Percentiles rank a stretch among this genome's conserved stretches.
phyloP scores from a whole-genome alignment of 306 rosid genomes.

The Castanea mollissima region DNA sequence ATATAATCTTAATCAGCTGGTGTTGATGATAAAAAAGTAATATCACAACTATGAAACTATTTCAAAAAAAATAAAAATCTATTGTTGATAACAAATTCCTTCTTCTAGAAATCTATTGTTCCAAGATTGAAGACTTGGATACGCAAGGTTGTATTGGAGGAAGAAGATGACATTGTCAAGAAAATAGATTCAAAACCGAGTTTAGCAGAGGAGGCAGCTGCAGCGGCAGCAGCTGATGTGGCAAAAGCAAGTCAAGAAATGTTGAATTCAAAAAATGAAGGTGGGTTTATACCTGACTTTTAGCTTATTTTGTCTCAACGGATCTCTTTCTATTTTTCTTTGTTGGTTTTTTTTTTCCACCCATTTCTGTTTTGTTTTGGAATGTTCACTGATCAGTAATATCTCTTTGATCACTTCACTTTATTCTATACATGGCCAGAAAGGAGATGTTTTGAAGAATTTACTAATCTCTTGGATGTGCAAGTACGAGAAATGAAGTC shows the following conservation, averaged over 20 bases:
- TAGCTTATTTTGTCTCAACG: background rate
- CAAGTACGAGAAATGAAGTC: slow-evolving; percentile 92
- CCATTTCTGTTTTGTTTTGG: slow-evolving; percentile 4
- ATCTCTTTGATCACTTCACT: slow-evolving; percentile 14
- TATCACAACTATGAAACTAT: no score
- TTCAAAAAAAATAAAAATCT: no score
- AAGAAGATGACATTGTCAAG: slow-evolving; percentile 43
- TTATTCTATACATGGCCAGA: slow-evolving; percentile 56
- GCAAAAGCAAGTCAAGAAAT: slow-evolving; percentile 83
- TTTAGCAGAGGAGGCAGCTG: slow-evolving; percentile 77
- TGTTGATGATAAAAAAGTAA: no score
- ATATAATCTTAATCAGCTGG: no score
- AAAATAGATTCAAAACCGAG: slow-evolving; percentile 56
- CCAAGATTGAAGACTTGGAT: slow-evolving; percentile 94
- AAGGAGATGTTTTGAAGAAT: slow-evolving; percentile 54
- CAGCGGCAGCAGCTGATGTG: slow-evolving; percentile 94
- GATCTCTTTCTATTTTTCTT: slow-evolving; percentile 16
- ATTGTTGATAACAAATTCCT: slow-evolving; percentile 18
- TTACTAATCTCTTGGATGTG: slow-evolving; percentile 53
- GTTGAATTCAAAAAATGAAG: slow-evolving; percentile 74
- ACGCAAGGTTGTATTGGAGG: slow-evolving; percentile 72
- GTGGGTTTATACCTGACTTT: slow-evolving; percentile 32
- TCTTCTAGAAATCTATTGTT: slow-evolving; percentile 70
- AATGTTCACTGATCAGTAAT: background rate
- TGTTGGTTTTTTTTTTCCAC: background rate